Base-by-base conservation (phyloP, 2,329 filamentous ascomycete species). In the Cadophora sp. region DNA sequence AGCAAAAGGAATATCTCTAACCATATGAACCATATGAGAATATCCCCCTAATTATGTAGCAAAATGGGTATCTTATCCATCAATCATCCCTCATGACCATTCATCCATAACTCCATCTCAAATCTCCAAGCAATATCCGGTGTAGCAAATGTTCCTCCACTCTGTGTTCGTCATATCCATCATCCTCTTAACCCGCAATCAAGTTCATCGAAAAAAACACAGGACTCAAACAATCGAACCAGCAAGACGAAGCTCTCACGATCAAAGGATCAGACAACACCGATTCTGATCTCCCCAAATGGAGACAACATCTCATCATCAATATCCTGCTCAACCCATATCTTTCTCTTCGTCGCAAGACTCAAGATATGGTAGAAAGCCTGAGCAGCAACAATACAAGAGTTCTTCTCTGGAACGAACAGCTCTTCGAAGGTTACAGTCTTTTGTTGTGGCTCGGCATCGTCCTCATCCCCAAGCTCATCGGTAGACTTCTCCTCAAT, bases 311-410 rank as follows among this genome's bases (percentile, higher is more conserved):
- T 56, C 12, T 58, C 71, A 9, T 64, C 68, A 8, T 51, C 68
- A 7, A 65, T 65, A 34, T 75, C 68, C 79, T 97, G 93, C 69
- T 85, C 79, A 5, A 94, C 87, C 22, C 80, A 77, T 55, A 95
- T 80, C 65, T 86, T 78, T 1, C 85, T 85, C 79, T 89, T 92
- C 1, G 88, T 93, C 6, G 87, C 89, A 53, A 96, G 83, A 12
- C 86, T 84, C 16, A 97, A 84, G 1, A 92, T 84, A 77, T 96
- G 92, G 80, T 91, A 87, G 76, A 93, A 91, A 0, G 89, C 92
- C 77, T 94, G 91, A 1, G 91, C 89, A 9, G 91, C 92, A 14
- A 93, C 88, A 34, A 87, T 81, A 51, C 78, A 82, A 34, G 86
- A 87, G 51, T 77, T 75, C 43, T 82, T 79, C 11, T 76, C 76